Base-by-base conservation (phyloP, 345 rosid genomes). In the Clausena lansium region DNA sequence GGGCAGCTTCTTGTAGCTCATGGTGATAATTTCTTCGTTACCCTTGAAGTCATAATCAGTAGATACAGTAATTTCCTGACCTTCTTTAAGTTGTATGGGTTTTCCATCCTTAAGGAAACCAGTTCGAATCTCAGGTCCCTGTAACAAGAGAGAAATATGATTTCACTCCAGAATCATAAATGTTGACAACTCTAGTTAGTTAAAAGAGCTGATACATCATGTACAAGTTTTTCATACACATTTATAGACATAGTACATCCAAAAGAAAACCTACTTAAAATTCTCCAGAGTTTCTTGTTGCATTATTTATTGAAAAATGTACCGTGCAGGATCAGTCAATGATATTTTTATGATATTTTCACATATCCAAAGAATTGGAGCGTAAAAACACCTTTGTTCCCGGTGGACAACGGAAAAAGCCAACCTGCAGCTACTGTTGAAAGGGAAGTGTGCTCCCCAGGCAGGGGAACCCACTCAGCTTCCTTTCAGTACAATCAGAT, bases 1-100 rank as follows among this genome's bases (percentile, higher is more conserved):
- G 67, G 94, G 91, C 79, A 94, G 84, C 84, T 94, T 94, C 73
- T 92, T 89, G 81, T 94, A 94, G 89, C 97, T 92, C 98, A 94
- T 94, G 81, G 94, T 85, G 41, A 94, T 92, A 74, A 86, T 90
- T 24, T 90, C 67, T n/a, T 81, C 83, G 70, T 88, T 83, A 28
- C 98, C 97, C 86, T 91, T 86, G 84, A 92, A 87, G 68, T 61
- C 84, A 67, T 94, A 94, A 77, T 94, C 95, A 73, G 98, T 94
- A 28, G 94, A 88, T 63, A 94, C 74, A 36, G 83, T 85, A 69
- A 90, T 81, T 85, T 88, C 93, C 69, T 87, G 90, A 39, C 92
- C 92, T 83, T 90, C 93, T 81, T 83, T 85, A 3, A 90, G 88
- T 25, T 85, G 91, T 66, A 90, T 78, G 33, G 91, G 85, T 69